Evolutionary conservation across 768 basidiomycete species (phyloP), one percentile per base, ranked within the genome.

Genomic region (Kwoniella sp.): DNA sequence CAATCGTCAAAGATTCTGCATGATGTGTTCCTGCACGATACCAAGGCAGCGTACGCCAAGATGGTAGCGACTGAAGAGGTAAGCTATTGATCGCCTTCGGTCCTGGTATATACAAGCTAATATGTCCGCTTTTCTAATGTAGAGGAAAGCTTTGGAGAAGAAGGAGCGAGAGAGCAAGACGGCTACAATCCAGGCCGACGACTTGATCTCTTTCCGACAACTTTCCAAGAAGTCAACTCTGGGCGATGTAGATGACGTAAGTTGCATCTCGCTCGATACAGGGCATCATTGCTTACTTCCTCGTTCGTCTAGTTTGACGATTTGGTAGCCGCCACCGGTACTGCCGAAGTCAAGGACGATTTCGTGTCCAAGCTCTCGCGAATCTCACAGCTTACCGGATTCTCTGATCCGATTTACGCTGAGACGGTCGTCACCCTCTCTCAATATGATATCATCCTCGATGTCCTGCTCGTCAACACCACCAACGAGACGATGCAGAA

Each of bases 401-500:
- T 98, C 86, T 96, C 94, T 28, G 96, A 98, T 79, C 92, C 95
- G 12, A 92, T 99, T 68, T 98, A 98, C 73, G 94, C 94, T 8
- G 96, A 99, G 79, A 94, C 95, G 1, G 92, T 92, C 75, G 94
- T 98, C 71, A 95, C 93, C 80, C 92, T 98, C 82, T 92, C 97
- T 70, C 93, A 93, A 41, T 98, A 98, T 79, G 95, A 99, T 79
- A 96, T 99, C 75, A 82, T 92, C 47, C 86, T 99, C 2, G 94
- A 99, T 73, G 93, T 99, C 23, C 85, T 99, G 8, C 86, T 98
- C 25, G 96, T 98, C 79, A 98, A 99, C 80, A 95, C 98, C 80
- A 96, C 93, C 0, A 79, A 87, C 48, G 90, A 94, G 76, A 99
- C 95, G 0, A 84, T 97, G 37, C 96, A 98, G 80, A 98, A 96